Evolutionary conservation across 1,139 yeast genomes (phyloP).

Genomic region (Zygoascus sp.): DNA sequence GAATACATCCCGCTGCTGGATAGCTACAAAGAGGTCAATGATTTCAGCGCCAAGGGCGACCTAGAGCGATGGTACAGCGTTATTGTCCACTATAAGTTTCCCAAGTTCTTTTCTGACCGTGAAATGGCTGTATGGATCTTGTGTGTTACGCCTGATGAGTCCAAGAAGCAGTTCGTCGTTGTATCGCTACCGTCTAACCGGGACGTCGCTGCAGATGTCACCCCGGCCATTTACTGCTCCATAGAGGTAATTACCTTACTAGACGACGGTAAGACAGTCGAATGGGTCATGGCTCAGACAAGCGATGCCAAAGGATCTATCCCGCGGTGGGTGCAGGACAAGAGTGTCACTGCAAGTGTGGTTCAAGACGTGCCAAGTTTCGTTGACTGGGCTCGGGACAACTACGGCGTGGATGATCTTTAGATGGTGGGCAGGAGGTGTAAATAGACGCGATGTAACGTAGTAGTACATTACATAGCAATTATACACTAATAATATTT

Average conservation of each 20-base stretch:
- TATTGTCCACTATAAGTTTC: slow-evolving; percentile 47
- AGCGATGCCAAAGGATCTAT: slow-evolving; percentile 65
- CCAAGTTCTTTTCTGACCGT: slow-evolving; percentile 45
- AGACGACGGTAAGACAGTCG: slow-evolving; percentile 40
- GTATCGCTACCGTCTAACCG: slow-evolving; percentile 46
- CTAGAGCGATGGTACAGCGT: slow-evolving; percentile 26
- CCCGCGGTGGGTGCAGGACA: slow-evolving; percentile 59
- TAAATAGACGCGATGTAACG: too few species aligned
- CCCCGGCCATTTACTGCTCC: slow-evolving; percentile 46
- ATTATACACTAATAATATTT: neutral
- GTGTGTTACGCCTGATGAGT: slow-evolving; percentile 34
- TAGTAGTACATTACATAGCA: too few species aligned
- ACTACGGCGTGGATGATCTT: slow-evolving; percentile 6
- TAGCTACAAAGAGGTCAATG: slow-evolving; percentile 24
- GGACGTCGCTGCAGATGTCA: slow-evolving; percentile 24
- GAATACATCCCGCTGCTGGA: slow-evolving; percentile 39
- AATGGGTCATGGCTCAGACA: slow-evolving; percentile 63
- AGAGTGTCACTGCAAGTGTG: slow-evolving; percentile 52
- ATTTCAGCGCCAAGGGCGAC: slow-evolving; percentile 20
- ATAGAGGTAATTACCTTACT: slow-evolving; percentile 49
- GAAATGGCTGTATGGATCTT: slow-evolving; percentile 59
- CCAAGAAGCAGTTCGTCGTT: slow-evolving; percentile 43
- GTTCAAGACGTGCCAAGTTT: slow-evolving; percentile 66
- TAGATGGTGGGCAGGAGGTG: too few species aligned
- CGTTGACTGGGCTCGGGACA: slow-evolving; percentile 43